Conservation (phyloP, 805 yeast genomes). For the Lachancea kluyveri region DNA sequence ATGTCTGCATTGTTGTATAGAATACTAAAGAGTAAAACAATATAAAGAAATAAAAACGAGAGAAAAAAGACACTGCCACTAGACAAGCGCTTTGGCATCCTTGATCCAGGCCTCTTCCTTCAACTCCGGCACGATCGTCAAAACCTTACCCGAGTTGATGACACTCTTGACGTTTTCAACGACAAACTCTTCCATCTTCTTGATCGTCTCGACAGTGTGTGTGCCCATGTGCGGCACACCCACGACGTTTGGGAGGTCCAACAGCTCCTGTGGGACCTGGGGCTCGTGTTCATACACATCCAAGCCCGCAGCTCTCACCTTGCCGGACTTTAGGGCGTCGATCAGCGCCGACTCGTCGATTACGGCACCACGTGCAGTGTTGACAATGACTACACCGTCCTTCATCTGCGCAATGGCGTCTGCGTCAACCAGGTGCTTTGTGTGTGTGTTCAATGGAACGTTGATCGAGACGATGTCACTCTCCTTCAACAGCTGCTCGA, state of each 20-base stretch:
- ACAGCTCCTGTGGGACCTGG: constrained; percentile 54
- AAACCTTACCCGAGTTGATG: constrained; percentile 60
- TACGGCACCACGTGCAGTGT: constrained; percentile 87
- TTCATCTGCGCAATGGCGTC: constrained; percentile 64
- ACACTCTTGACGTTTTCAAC: constrained; percentile 59
- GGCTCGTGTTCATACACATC: constrained; percentile 80
- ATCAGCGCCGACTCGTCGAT: constrained; percentile 59
- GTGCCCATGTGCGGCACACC: constrained; percentile 91
- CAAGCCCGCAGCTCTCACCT: constrained; percentile 60
- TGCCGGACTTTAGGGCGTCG: constrained; percentile 52
- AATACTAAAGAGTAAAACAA: no score
- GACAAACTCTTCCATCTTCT: constrained; percentile 75
- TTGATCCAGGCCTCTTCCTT: constrained; percentile 28
- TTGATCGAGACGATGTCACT: constrained; percentile 71
- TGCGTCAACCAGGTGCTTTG: constrained; percentile 62
- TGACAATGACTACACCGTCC: constrained; percentile 66
- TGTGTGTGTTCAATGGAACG: constrained; percentile 67
- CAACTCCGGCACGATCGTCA: constrained; percentile 78
- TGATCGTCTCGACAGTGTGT: constrained; percentile 64
- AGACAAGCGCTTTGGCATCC: constrained; percentile 14
- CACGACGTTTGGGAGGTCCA: constrained; percentile 59
- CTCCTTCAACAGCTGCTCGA: constrained; percentile 57
- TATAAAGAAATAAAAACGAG: no score
- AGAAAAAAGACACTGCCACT: not conserved
- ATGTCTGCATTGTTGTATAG: no score